Conservation (phyloP, 345 rosid genomes). For the Sisymbrium irio region DNA sequence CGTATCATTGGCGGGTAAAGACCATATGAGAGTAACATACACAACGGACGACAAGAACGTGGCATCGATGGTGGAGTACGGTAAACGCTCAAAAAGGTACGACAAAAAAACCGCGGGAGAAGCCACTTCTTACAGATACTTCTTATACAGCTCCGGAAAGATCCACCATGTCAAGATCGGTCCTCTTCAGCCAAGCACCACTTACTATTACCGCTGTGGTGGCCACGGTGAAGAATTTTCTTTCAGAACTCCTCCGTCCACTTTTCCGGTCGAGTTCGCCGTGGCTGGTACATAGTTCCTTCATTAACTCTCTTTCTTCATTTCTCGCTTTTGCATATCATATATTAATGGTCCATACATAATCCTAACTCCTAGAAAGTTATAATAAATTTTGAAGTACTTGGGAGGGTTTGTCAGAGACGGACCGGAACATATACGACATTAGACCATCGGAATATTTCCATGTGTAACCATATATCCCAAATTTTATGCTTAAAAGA, state of each 20-base stretch:
- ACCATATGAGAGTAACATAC: constrained; percentile 69
- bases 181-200: constrained; percentile 58
- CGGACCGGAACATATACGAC: not conserved
- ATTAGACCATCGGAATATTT: not conserved
- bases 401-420: not conserved
- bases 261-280: constrained; percentile 66
- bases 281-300: constrained; percentile 51
- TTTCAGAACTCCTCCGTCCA: constrained; percentile 72
- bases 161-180: constrained; percentile 85
- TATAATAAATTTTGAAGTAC: not conserved
- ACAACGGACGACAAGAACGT: constrained; percentile 48
- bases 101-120: constrained; percentile 44
- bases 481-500: not conserved
- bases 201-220: constrained; percentile 76
- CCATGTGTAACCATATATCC: not conserved
- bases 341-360: too few relatives aligned
- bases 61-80: constrained; percentile 62
- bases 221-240: constrained; percentile 75
- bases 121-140: constrained; percentile 55
- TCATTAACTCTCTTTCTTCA: too few relatives aligned
- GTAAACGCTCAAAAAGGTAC: constrained; percentile 49
- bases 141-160: constrained; percentile 67
- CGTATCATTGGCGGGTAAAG: constrained; percentile 58
- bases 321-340: not conserved
- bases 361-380: not conserved